Evolutionary conservation across 805 yeast genomes (phyloP).

Genomic region (Starmerella stellata): DNA sequence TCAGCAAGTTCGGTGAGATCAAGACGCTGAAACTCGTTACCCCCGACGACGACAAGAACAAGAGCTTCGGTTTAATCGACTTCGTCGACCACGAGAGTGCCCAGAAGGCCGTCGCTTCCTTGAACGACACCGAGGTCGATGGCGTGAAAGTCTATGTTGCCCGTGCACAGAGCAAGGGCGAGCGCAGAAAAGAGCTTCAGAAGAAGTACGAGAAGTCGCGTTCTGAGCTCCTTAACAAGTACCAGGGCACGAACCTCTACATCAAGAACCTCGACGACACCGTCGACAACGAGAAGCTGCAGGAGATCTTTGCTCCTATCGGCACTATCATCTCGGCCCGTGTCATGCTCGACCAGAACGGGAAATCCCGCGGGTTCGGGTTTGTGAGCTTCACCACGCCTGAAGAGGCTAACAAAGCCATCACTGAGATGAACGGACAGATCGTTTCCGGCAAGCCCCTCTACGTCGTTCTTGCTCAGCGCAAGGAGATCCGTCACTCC

Average conservation of each 20-base stretch:
- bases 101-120: conserved; percentile 73
- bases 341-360: conserved; percentile 87
- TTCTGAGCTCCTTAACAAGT: conserved; percentile 77
- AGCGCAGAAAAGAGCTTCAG: conserved; percentile 89
- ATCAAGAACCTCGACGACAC: conserved; percentile 91
- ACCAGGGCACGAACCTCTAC: conserved; percentile 94
- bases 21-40: conserved; percentile 67
- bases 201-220: conserved; percentile 84
- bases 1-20: conserved; percentile 55
- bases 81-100: conserved; percentile 77
- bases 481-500: conserved; percentile 91
- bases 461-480: conserved; percentile 96
- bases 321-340: conserved; percentile 92
- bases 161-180: conserved; percentile 97
- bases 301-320: conserved; percentile 80
- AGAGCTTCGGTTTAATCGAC: conserved; percentile 93
- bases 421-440: conserved; percentile 94
- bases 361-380: conserved; percentile 95
- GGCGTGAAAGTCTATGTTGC: conserved; percentile 86
- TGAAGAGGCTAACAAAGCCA: conserved; percentile 97
- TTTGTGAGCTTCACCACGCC: conserved; percentile 95
- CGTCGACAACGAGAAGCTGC: conserved; percentile 76
- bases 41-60: conserved; percentile 74
- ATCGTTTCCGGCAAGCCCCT: conserved; percentile 89
- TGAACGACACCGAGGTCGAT: conserved; percentile 63